phyloP scores from a whole-genome alignment of 2,329 filamentous ascomycete genomes.

The Lecanosticta acicola region DNA sequence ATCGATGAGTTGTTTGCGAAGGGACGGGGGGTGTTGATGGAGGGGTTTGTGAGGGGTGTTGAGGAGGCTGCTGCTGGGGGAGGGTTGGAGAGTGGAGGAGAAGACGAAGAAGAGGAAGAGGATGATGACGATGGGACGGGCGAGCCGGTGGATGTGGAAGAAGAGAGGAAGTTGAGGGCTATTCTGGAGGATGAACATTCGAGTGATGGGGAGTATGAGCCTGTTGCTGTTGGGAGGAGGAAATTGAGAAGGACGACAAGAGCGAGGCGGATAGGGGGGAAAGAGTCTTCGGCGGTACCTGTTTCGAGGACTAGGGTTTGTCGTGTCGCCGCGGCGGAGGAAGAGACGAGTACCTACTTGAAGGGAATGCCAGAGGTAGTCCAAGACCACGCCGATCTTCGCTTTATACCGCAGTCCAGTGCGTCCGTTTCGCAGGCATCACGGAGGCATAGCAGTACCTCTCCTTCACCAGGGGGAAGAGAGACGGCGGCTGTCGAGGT shows the following conservation, averaged over 20 bases:
- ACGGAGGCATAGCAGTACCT: no score
- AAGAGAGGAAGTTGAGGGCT: neutral
- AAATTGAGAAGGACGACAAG: constrained; percentile 2
- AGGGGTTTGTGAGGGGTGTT: constrained; percentile 3
- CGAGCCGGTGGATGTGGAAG: neutral
- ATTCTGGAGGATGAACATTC: neutral
- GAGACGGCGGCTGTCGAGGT: no score
- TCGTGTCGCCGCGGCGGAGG: no score
- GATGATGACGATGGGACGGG: constrained; percentile 2
- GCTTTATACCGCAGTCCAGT: no score
- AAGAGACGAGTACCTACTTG: no score
- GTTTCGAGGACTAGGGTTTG: no score
- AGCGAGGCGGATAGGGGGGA: constrained; percentile 1
- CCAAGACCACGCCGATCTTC: no score
- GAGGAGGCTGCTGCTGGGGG: neutral
- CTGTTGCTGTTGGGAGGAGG: neutral
- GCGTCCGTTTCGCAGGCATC: no score
- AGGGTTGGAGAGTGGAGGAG: neutral
- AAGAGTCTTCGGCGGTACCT: neutral
- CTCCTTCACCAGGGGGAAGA: no score
- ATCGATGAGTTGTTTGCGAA: constrained; percentile 6
- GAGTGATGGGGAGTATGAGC: constrained; percentile 6
- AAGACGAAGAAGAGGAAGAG: neutral
- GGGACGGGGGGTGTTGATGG: constrained; percentile 5
- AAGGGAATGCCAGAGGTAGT: no score